phyloP scores from a whole-genome alignment of 2,329 filamentous ascomycete genomes.

The Penicillium thymicola region DNA sequence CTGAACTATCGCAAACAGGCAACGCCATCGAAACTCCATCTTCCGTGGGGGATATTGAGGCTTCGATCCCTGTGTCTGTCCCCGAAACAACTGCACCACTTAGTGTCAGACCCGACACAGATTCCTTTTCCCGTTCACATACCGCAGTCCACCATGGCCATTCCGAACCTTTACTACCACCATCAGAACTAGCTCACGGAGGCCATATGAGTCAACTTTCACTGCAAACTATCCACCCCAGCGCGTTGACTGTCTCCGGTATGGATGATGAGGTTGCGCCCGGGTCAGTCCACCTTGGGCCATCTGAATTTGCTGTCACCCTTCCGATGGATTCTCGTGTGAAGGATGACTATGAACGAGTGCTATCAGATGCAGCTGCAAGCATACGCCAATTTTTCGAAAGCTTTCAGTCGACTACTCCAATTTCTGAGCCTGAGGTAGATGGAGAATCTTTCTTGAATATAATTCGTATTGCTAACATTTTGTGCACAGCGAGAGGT shows the following conservation, averaged over 20 bases:
- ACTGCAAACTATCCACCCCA: conserved; percentile 39
- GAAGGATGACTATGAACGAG: conserved; percentile 42
- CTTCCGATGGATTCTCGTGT: conserved; percentile 45
- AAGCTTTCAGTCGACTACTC: conserved; percentile 13
- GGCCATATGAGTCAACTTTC: conserved; percentile 12
- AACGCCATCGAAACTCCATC: conserved; percentile 40
- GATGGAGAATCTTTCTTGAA: not conserved
- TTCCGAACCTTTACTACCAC: conserved; percentile 27
- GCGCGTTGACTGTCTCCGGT: conserved; percentile 31
- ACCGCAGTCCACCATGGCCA: conserved; percentile 21
- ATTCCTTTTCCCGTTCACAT: conserved; percentile 23
- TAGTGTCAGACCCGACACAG: conserved; percentile 36
- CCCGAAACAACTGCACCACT: conserved; percentile 35
- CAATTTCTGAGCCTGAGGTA: conserved; percentile 26
- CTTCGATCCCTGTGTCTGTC: conserved; percentile 26
- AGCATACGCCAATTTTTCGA: conserved; percentile 31
- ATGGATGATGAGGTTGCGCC: conserved; percentile 27
- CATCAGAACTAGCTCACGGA: conserved; percentile 25
- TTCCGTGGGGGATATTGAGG: conserved; percentile 41
- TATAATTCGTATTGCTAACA: conserved; percentile 13
- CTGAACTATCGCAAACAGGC: conserved; percentile 17
- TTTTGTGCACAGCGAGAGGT: conserved; percentile 19
- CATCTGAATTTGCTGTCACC: conserved; percentile 41
- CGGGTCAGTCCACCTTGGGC: conserved; percentile 36
- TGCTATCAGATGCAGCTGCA: conserved; percentile 29